A percentile compares a stretch with the other conserved stretches of the same genome.
phyloP scores from a whole-genome alignment of 768 basidiomycete genomes.

The Agaricus bisporus region DNA sequence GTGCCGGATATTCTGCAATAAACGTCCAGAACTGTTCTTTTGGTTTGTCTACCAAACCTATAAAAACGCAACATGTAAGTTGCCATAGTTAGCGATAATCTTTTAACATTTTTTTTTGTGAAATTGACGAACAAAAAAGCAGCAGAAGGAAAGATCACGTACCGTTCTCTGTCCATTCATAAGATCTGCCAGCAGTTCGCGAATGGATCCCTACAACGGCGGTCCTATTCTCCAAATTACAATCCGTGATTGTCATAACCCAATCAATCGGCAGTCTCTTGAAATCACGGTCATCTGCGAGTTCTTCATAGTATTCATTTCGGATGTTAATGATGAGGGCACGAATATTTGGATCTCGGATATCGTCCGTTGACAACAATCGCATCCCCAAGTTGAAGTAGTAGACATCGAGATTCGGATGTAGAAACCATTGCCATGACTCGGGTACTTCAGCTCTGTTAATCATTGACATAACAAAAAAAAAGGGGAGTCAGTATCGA shows the following conservation, averaged over 20 bases:
- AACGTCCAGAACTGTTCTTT: conserved; percentile 35
- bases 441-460: conserved; percentile 16
- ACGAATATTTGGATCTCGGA: conserved; percentile 26
- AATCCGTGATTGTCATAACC: conserved; percentile 34
- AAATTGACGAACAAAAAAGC: too few relatives aligned
- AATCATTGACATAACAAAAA: conserved; percentile 1
- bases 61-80: background rate
- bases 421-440: conserved; percentile 30
- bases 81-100: background rate
- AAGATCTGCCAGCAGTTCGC: conserved; percentile 23
- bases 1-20: conserved; percentile 37
- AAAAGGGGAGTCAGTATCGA: conserved; percentile 1
- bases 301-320: conserved; percentile 29
- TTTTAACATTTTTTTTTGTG: background rate
- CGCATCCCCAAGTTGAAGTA: conserved; percentile 30
- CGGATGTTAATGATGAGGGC: conserved; percentile 27
- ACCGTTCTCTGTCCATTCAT: conserved; percentile 32
- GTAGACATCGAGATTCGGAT: conserved; percentile 43
- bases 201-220: conserved; percentile 35
- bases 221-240: conserved; percentile 19
- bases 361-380: conserved; percentile 34
- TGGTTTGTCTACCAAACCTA: conserved; percentile 22
- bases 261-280: conserved; percentile 29
- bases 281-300: conserved; percentile 24
- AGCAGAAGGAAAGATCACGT: background rate